Evolutionary conservation across 2,329 filamentous ascomycete genomes (phyloP).

Genomic region (Fusarium sp.): DNA sequence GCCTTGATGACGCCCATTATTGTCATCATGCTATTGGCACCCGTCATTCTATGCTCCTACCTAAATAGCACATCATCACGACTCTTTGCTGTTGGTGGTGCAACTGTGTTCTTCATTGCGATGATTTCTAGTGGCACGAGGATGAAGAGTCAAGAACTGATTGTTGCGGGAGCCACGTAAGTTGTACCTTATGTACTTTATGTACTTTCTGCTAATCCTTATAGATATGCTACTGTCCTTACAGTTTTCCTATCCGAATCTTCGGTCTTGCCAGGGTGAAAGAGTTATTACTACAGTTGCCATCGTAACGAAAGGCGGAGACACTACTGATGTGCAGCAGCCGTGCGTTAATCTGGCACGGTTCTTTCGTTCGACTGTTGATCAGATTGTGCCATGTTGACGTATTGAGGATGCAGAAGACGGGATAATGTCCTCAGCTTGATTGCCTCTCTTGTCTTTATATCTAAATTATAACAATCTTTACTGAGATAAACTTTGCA

Average conservation of each 20-base stretch:
- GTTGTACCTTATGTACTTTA: accelerated
- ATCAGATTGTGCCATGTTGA: neutral
- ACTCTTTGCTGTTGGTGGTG: neutral
- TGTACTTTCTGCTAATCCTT: accelerated
- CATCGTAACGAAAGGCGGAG: accelerated
- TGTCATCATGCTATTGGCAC: neutral
- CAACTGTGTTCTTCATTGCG: neutral
- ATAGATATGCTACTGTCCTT: neutral
- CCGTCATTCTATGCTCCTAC: neutral
- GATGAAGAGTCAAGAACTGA: neutral
- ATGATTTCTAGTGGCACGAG: neutral
- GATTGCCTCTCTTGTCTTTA: too few species aligned
- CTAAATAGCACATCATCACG: neutral
- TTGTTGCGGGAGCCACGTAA: neutral
- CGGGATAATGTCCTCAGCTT: too few species aligned
- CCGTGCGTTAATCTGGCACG: too few species aligned
- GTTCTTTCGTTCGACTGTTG: neutral
- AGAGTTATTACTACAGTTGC: accelerated
- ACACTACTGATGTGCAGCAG: too few species aligned
- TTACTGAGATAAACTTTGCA: too few species aligned
- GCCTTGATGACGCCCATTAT: neutral
- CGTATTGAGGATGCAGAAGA: neutral
- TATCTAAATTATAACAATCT: too few species aligned
- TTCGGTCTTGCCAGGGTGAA: neutral
- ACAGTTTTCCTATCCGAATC: neutral